Conservation (phyloP, 192 early-diverging fungal genomes). For the Coemansia sp. region DNA sequence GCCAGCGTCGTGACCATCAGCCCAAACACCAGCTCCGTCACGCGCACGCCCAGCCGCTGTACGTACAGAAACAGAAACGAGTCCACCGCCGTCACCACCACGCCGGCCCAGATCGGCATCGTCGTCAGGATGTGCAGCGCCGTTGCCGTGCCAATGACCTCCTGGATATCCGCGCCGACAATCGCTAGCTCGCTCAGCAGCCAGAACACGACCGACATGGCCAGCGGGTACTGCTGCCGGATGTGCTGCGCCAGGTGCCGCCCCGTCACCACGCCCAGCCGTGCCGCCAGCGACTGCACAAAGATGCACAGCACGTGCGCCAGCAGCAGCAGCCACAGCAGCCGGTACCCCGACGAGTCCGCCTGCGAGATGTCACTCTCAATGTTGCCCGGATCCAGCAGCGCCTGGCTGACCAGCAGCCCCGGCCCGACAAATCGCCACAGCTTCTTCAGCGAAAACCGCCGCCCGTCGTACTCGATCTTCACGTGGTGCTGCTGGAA, state of each 20-base stretch:
- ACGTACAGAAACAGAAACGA: slow-evolving; percentile 74
- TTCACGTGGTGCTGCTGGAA: slow-evolving; percentile 37
- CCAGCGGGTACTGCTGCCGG: slow-evolving; percentile 49
- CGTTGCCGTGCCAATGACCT: slow-evolving; percentile 87
- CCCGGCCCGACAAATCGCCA: slow-evolving; percentile 65
- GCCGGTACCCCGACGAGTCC: slow-evolving; percentile 58
- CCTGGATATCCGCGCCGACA: slow-evolving; percentile 69
- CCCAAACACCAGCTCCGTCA: slow-evolving; percentile 75
- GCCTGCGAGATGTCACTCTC: slow-evolving; percentile 68
- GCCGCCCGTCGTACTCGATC: slow-evolving; percentile 23
- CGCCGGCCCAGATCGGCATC: slow-evolving; percentile 69
- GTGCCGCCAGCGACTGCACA: slow-evolving; percentile 60
- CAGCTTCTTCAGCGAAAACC: slow-evolving; percentile 59
- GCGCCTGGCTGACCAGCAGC: slow-evolving; percentile 57
- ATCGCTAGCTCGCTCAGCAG: slow-evolving; percentile 63
- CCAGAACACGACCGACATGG: slow-evolving; percentile 54
- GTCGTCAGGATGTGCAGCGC: slow-evolving; percentile 75
- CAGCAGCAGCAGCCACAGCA: slow-evolving; percentile 64
- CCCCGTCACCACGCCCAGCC: slow-evolving; percentile 64
- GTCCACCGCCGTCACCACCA: slow-evolving; percentile 77
- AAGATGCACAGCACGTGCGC: slow-evolving; percentile 61
- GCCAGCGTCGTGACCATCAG: slow-evolving; percentile 67
- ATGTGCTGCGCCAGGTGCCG: slow-evolving; percentile 62
- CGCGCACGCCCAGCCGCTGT: slow-evolving; percentile 59
- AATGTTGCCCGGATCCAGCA: slow-evolving; percentile 70